Evolutionary conservation across 108 stramenopile genomes (phyloP).

Genomic region (Nannochloropsis gaditana): DNA sequence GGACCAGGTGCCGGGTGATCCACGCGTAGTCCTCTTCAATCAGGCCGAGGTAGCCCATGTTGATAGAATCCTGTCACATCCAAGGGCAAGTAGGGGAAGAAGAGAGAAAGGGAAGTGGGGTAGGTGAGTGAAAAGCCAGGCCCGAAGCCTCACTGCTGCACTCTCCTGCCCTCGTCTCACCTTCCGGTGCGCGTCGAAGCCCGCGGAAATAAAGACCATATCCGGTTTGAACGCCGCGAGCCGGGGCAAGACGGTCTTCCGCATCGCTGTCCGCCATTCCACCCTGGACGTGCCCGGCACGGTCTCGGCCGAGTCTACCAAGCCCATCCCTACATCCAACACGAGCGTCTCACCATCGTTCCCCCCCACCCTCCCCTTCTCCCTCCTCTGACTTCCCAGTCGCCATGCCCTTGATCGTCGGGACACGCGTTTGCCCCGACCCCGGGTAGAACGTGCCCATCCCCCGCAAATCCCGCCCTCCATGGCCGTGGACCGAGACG

Average conservation of each 20-base stretch:
- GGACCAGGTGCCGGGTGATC: constrained; percentile 83
- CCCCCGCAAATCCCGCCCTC: constrained; percentile 30
- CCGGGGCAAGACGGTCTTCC: constrained; percentile 42
- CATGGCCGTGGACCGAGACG: constrained; percentile 55
- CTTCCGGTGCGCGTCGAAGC: constrained; percentile 86
- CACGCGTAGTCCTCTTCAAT: constrained; percentile 96
- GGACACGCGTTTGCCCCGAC: constrained; percentile 25
- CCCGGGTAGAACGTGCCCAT: constrained; percentile 51
- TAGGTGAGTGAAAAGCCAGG: background rate
- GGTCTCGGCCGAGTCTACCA: constrained; percentile 20
- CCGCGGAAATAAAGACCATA: constrained; percentile 92
- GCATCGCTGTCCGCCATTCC: background rate
- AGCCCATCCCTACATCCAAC: constrained; percentile 39
- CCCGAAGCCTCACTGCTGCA: background rate
- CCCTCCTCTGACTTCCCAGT: background rate
- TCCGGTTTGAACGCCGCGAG: constrained; percentile 82
- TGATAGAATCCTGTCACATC: constrained; percentile 31
- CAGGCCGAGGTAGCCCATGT: constrained; percentile 67
- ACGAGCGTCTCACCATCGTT: constrained; percentile 22
- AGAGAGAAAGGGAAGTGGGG: background rate
- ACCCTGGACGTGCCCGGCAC: background rate
- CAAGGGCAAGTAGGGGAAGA: background rate
- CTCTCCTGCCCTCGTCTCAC: background rate
- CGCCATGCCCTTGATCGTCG: background rate
- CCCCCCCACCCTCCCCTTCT: background rate